Percentiles rank a stretch among this genome's conserved stretches.
phyloP scores from a whole-genome alignment of 352 stramenopile species.

The Pythium guiyangense region DNA sequence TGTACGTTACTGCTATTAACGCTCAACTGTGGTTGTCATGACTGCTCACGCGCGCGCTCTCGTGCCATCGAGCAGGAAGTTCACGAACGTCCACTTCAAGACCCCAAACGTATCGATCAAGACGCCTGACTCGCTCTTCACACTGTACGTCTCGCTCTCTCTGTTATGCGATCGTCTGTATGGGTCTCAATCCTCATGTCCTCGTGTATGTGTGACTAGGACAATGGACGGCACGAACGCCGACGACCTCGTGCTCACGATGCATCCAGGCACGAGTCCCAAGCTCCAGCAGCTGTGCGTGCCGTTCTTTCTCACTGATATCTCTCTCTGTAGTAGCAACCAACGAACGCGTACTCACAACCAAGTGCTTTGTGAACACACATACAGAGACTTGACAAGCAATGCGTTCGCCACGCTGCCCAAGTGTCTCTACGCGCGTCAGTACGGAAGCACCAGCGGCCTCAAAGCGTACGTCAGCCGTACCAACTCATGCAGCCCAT shows the following conservation, averaged over 20 bases:
- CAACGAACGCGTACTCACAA: too few relatives aligned
- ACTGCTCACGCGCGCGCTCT: neutral
- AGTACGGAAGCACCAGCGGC: slow-evolving; percentile 8
- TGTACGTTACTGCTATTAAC: slow-evolving; percentile 5
- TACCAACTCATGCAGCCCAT: too few relatives aligned
- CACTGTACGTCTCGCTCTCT: slow-evolving; percentile 19
- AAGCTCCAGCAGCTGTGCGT: slow-evolving; percentile 11
- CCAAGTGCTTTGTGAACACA: neutral
- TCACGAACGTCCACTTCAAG: slow-evolving; percentile 24
- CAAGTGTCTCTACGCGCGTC: slow-evolving; percentile 23
- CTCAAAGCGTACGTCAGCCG: slow-evolving; percentile 23
- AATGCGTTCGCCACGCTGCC: slow-evolving; percentile 24
- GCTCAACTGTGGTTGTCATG: neutral
- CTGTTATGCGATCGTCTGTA: neutral
- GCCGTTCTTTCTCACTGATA: too few relatives aligned
- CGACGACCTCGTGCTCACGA: slow-evolving; percentile 11
- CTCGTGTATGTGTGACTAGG: neutral
- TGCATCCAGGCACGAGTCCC: slow-evolving; percentile 6
- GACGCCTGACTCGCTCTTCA: slow-evolving; percentile 12
- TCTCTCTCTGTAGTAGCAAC: neutral
- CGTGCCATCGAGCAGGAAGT: slow-evolving; percentile 10
- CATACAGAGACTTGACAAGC: slow-evolving; percentile 15
- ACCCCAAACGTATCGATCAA: slow-evolving; percentile 9
- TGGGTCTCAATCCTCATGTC: neutral
- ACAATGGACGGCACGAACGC: slow-evolving; percentile 18